Percentiles rank a stretch among this genome's conserved stretches.
Conservation (phyloP, 2,329 filamentous ascomycete species). For the Alternaria tenuissima region DNA sequence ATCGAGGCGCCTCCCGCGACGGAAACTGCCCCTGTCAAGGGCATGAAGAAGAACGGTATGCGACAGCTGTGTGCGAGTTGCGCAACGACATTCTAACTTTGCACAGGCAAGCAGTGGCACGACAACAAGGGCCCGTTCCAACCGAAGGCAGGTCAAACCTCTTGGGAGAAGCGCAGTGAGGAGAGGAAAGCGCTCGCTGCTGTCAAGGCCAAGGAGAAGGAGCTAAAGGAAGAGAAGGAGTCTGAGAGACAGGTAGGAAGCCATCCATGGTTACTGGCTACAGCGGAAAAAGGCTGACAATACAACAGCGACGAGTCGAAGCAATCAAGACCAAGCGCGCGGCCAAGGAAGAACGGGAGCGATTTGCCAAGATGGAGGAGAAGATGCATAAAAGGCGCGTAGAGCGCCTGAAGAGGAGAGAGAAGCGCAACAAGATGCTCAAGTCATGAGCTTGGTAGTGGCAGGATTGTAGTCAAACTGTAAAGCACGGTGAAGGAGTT, state of each 20-base stretch:
- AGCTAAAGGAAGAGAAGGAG: slow-evolving; percentile 93
- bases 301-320: slow-evolving; percentile 73
- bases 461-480: neutral
- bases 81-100: slow-evolving; percentile 23
- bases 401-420: slow-evolving; percentile 89
- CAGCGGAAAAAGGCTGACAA: slow-evolving; percentile 15
- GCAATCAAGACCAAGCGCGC: slow-evolving; percentile 84
- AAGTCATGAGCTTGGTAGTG: slow-evolving; percentile 52
- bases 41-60: slow-evolving; percentile 85
- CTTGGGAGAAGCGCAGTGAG: slow-evolving; percentile 79
- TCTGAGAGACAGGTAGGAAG: slow-evolving; percentile 79
- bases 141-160: slow-evolving; percentile 76
- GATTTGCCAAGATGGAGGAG: slow-evolving; percentile 92
- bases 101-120: slow-evolving; percentile 93
- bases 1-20: slow-evolving; percentile 55
- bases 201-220: slow-evolving; percentile 92
- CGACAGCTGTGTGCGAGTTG: neutral
- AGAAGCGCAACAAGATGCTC: slow-evolving; percentile 90
- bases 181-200: slow-evolving; percentile 73
- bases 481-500: slow-evolving; percentile 2
- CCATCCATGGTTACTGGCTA: neutral
- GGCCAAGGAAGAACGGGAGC: slow-evolving; percentile 90
- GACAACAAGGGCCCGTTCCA: slow-evolving; percentile 83
- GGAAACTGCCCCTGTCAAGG: slow-evolving; percentile 50
- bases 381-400: slow-evolving; percentile 98